Evolutionary conservation across 352 stramenopile species (phyloP).

Genomic region (Phytophthora aleatoria): DNA sequence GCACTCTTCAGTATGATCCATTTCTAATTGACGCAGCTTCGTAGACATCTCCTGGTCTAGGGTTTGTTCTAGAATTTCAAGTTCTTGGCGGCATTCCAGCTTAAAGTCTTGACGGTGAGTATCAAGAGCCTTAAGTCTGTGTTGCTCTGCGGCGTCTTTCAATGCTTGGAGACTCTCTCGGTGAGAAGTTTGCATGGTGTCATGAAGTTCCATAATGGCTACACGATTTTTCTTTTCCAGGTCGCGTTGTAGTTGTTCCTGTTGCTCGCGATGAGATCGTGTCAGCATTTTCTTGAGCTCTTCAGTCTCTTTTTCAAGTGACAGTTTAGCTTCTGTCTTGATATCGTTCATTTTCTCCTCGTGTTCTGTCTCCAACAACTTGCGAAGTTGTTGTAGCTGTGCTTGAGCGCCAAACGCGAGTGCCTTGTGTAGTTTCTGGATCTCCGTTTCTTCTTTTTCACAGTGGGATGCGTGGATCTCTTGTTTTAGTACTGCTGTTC

Average conservation of each 20-base stretch:
- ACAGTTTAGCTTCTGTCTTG: slow-evolving; percentile 29
- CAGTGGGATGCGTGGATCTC: slow-evolving; percentile 44
- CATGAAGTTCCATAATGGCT: slow-evolving; percentile 54
- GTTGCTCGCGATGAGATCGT: slow-evolving; percentile 42
- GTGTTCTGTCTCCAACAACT: slow-evolving; percentile 44
- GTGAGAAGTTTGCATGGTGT: slow-evolving; percentile 44
- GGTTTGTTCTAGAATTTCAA: slow-evolving; percentile 42
- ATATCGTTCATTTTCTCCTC: slow-evolving; percentile 40
- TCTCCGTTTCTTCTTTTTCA: slow-evolving; percentile 46
- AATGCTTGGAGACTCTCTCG: slow-evolving; percentile 31
- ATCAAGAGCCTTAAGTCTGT: slow-evolving; percentile 23
- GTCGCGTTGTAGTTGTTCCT: slow-evolving; percentile 41
- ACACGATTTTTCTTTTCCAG: slow-evolving; percentile 56
- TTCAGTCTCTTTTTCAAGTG: slow-evolving; percentile 41
- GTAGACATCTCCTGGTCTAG: slow-evolving; percentile 49
- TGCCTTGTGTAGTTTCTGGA: slow-evolving; percentile 65
- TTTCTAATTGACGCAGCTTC: slow-evolving; percentile 47
- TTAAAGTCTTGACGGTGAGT: slow-evolving; percentile 35
- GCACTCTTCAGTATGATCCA: slow-evolving; percentile 44
- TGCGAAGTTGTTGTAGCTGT: slow-evolving; percentile 62
- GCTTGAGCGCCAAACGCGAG: slow-evolving; percentile 64
- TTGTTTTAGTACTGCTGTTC: slow-evolving; percentile 45
- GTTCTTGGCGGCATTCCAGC: slow-evolving; percentile 37
- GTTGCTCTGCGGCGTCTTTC: slow-evolving; percentile 29
- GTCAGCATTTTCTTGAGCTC: slow-evolving; percentile 52